These are phyloP conservation scores for Diaporthe sp. DNA, from an alignment of 2,329 filamentous ascomycete species.

Conservation along the genomic window DNA sequence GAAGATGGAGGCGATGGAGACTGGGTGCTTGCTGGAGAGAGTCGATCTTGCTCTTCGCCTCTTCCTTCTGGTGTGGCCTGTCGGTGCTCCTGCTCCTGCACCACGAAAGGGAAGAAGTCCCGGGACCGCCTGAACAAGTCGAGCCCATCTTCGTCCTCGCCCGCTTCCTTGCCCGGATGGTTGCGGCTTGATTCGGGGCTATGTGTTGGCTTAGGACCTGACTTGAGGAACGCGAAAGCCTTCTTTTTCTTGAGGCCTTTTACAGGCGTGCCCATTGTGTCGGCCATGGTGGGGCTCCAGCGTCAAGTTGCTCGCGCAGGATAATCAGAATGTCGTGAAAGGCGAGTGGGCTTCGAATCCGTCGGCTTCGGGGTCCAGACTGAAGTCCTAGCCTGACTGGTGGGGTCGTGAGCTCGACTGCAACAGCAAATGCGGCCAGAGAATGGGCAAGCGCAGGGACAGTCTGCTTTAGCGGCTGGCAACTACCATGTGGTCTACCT, in stretches of 20 bases:
- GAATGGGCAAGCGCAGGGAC: not conserved
- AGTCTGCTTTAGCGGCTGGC: not conserved
- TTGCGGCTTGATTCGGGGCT: not conserved
- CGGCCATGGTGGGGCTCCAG: constrained; percentile 14
- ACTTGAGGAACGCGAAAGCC: constrained; percentile 41
- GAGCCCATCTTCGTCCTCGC: constrained; percentile 48
- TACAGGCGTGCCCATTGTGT: constrained; percentile 18
- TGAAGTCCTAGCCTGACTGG: not conserved
- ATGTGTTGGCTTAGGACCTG: not conserved
- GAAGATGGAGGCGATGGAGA: constrained; percentile 4
- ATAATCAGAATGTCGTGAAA: not conserved
- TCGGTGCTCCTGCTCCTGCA: constrained; percentile 40
- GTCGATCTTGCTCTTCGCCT: not conserved
- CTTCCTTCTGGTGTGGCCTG: constrained; percentile 26
- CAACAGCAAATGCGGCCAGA: not conserved
- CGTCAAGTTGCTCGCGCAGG: not conserved
- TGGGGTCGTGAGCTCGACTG: not conserved
- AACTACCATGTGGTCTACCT: not conserved
- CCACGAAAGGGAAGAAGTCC: constrained; percentile 56
- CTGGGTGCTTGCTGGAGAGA: constrained; percentile 3
- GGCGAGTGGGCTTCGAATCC: not conserved
- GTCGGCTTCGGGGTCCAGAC: not conserved
- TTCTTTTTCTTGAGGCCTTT: constrained; percentile 38
- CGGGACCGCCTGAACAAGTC: constrained; percentile 62
- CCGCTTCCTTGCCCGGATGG: constrained; percentile 7